Evolutionary conservation across 306 rosid species (phyloP).

Genomic region (Cucurbita maxima): DNA sequence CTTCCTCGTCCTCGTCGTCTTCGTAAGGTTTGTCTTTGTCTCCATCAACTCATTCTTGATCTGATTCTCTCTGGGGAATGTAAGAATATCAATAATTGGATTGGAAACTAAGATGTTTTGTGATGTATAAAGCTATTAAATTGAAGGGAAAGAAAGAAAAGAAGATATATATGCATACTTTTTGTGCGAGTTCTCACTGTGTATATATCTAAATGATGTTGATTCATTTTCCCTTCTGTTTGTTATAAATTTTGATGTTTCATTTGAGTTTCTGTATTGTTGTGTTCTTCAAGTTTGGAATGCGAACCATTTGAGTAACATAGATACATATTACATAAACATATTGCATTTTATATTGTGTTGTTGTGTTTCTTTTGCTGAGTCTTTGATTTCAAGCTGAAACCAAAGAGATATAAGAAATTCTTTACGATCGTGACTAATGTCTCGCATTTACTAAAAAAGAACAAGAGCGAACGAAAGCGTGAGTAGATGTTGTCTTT

Average conservation of each 20-base stretch:
- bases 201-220: not conserved
- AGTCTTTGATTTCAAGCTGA: not conserved
- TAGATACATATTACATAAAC: not conserved
- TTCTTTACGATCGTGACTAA: no score
- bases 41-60: not conserved
- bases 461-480: no score
- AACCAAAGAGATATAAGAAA: no score
- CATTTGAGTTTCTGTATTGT: not conserved
- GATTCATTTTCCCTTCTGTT: not conserved
- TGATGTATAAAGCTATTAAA: not conserved
- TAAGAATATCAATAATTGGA: not conserved
- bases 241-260: not conserved
- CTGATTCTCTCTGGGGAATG: not conserved
- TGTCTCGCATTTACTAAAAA: no score
- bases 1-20: conserved; percentile 36
- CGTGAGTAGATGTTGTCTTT: no score
- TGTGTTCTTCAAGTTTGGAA: not conserved
- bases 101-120: not conserved
- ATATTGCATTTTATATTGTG: not conserved
- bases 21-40: conserved; percentile 14
- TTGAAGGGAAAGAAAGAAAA: conserved; percentile 1
- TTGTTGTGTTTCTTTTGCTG: not conserved
- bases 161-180: not conserved
- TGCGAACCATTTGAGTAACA: not conserved
- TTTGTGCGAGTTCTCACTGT: not conserved